A percentile compares a stretch with the other conserved stretches of the same genome.
Conservation (phyloP, 768 basidiomycete genomes). For the Suillus paluster region DNA sequence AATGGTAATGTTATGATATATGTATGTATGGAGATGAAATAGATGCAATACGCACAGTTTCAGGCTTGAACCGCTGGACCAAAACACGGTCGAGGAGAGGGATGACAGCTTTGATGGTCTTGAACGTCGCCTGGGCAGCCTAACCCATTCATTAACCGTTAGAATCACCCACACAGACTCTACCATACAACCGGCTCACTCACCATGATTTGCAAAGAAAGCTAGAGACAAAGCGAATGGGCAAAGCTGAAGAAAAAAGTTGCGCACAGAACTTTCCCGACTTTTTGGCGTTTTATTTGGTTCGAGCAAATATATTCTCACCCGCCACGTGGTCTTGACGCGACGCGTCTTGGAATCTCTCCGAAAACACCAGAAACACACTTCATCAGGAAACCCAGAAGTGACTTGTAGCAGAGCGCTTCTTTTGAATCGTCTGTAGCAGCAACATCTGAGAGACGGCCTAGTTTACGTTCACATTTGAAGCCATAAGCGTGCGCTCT, state of each 20-base stretch:
- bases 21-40: no score
- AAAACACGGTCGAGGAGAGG: slow-evolving; percentile 96
- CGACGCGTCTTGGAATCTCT: slow-evolving; percentile 4
- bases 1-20: no score
- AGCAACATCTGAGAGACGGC: no score
- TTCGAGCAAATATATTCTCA: slow-evolving; percentile 25
- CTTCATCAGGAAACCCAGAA: background rate
- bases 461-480: no score
- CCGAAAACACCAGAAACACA: background rate
- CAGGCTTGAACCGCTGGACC: slow-evolving; percentile 96
- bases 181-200: slow-evolving; percentile 11
- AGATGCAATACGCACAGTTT: slow-evolving; percentile 67
- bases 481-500: no score
- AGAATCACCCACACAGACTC: background rate
- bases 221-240: slow-evolving; percentile 22
- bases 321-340: slow-evolving; percentile 28
- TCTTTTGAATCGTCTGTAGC: no score
- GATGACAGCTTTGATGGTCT: slow-evolving; percentile 86
- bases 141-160: slow-evolving; percentile 24
- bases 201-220: slow-evolving; percentile 30
- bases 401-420: background rate
- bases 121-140: slow-evolving; percentile 93
- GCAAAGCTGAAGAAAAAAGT: slow-evolving; percentile 28
- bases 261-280: slow-evolving; percentile 14
- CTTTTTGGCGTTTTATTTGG: slow-evolving; percentile 34